phyloP scores from a whole-genome alignment of 768 basidiomycete genomes.

The Suillus subaureus region DNA sequence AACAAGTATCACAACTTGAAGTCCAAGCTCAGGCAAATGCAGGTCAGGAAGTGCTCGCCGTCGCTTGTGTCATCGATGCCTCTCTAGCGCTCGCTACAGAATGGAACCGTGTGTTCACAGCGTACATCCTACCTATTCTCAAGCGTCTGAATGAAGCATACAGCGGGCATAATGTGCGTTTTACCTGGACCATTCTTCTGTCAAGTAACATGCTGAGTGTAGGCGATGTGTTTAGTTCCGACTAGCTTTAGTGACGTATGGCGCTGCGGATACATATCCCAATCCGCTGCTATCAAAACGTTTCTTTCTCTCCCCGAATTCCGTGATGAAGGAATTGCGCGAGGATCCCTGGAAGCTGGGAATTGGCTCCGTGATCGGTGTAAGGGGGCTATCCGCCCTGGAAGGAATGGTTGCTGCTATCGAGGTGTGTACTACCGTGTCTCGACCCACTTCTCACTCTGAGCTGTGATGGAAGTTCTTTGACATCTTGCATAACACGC shows the following conservation, averaged over 20 bases:
- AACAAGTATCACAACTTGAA: neutral
- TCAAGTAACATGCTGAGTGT: slow-evolving; percentile 2
- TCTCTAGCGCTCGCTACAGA: slow-evolving; percentile 55
- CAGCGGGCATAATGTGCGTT: slow-evolving; percentile 39
- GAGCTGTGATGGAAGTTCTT: slow-evolving; percentile 44
- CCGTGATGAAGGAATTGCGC: slow-evolving; percentile 47
- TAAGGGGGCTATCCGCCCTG: slow-evolving; percentile 63
- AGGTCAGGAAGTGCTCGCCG: slow-evolving; percentile 39
- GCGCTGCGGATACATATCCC: slow-evolving; percentile 54
- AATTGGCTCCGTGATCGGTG: slow-evolving; percentile 54
- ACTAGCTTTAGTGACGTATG: slow-evolving; percentile 65
- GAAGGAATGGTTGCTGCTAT: slow-evolving; percentile 72
- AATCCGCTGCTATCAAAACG: slow-evolving; percentile 56
- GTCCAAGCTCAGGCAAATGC: slow-evolving; percentile 16
- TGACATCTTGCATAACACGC: slow-evolving; percentile 34
- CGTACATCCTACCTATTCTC: slow-evolving; percentile 55
- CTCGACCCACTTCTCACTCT: neutral
- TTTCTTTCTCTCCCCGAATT: slow-evolving; percentile 47
- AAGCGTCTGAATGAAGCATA: slow-evolving; percentile 52
- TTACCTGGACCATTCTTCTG: neutral
- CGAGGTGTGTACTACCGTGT: slow-evolving; percentile 52
- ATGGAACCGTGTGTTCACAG: slow-evolving; percentile 48
- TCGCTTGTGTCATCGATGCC: slow-evolving; percentile 64
- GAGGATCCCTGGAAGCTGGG: slow-evolving; percentile 52
- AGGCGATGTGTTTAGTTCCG: slow-evolving; percentile 32